Base-by-base conservation (phyloP, 495 filamentous ascomycete species). In the Aspergillus avenaceus region DNA sequence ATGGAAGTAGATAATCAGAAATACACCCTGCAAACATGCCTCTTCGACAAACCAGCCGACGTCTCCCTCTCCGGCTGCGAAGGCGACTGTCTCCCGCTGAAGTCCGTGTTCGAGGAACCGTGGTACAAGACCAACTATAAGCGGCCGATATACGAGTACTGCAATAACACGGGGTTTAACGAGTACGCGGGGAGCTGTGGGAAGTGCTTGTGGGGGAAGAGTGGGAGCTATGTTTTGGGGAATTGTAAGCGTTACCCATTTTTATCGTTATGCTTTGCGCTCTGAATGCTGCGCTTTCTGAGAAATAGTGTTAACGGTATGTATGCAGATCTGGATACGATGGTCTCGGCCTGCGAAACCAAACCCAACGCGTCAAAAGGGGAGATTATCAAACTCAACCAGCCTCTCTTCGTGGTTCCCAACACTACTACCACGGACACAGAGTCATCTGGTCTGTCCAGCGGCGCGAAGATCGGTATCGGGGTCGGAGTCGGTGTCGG, bases 401-500 rank as follows among this genome's bases (percentile, higher is more conserved):
- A 22, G 13, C 14, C 43, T 14, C 43, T 46, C 2, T 46, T 46
- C 19, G 26, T 14, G 1, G 16, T 27, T 1, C 8, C 26, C 4
- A 28, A 12, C 3, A 8, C 14, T 1, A 32, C 26, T 2, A 22
- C 16, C 8, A 46, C 11, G 31, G 4, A 22, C 22, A 28, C 26
- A 4, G 5, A 26, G 28, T 12, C 43, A 19, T 46, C 43, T 3
- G 27, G 43, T 2, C 22, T 46, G 5, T 46, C 43, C 3, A 34
- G 26, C 8, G 43, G 43, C n/a, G 43, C 43, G 3, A 31, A 28
- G 19, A 27, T 27, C 5, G 43, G 43, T 4, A 46, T 46, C 12
- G 46, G 46, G 11, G 46, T 49, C 11, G 46, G 46, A 23, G 46
- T 38, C 11, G 34, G 46, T 7, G 46, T 38, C 12, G 46, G 46